Evolutionary conservation across 345 rosid genomes (phyloP).

Genomic region (Garcia nutans): DNA sequence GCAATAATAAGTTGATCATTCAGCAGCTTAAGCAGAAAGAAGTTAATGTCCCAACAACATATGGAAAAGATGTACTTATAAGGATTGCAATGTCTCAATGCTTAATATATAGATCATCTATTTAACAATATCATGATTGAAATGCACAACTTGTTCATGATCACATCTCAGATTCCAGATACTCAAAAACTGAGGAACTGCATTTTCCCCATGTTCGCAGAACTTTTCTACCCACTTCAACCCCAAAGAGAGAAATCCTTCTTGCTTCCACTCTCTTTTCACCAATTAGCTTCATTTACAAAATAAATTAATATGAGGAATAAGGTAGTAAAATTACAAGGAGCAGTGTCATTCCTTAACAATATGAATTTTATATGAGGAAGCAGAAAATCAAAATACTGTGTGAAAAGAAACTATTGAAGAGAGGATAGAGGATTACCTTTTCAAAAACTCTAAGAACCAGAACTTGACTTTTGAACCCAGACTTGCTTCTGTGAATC

Average conservation of each 20-base stretch:
- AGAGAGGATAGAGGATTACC: slow-evolving; percentile 1
- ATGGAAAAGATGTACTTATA: neutral
- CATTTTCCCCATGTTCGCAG: too few species aligned
- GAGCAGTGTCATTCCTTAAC: neutral
- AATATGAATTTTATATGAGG: neutral
- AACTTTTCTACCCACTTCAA: too few species aligned
- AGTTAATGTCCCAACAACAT: too few species aligned
- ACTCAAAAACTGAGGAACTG: too few species aligned
- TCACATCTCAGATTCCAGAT: neutral
- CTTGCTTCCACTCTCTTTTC: too few species aligned
- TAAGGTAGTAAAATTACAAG: neutral
- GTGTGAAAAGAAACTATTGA: neutral
- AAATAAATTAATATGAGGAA: too few species aligned
- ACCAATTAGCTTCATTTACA: neutral
- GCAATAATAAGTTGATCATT: neutral
- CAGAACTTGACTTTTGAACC: slow-evolving; percentile 74
- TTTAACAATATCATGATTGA: neutral
- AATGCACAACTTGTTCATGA: neutral
- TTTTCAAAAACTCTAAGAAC: slow-evolving; percentile 38
- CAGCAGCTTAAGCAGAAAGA: neutral
- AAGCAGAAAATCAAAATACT: too few species aligned
- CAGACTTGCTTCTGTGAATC: slow-evolving; percentile 74
- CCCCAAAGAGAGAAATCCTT: too few species aligned
- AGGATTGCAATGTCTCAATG: too few species aligned
- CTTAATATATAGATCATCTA: neutral